Base-by-base conservation (phyloP, 2,329 filamentous ascomycete species). In the Fusarium nelsonii region DNA sequence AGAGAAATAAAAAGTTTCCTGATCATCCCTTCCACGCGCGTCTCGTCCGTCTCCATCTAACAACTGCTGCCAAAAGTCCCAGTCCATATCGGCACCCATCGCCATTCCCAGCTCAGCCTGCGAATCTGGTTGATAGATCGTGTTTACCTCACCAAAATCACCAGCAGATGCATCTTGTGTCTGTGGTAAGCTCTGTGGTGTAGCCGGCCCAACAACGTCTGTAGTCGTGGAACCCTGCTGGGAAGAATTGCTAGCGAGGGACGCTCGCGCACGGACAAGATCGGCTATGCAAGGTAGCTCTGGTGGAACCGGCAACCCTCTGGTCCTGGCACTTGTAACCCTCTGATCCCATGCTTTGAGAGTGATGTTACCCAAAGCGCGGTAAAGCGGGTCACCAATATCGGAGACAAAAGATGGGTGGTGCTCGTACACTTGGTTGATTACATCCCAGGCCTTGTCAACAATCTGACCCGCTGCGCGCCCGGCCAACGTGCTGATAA, bases 31-130 rank as follows among this genome's bases (percentile, higher is more conserved):
- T 2, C 16, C 51, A 4, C 32, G 40, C 9, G 26, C 16, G 6
- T 45, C 30, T 20, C 20, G 4, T 12, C 16, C 16, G 20, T 37
- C 45, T 8, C 23, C 40, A 30, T 54, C 40, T 11, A 54, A 9
- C 12, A 54, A 30, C 7, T 45, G 34, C 20, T 54, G 51, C 51
- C 51, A 54, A 37, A 54, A 54, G 8, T 54, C 51, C 51, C 51
- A 54, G 15, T 54, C 51, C 12, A 45, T 41, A 37, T 54, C 51
- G 9, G 37, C 5, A 1, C 30, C 40, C 23, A 40, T 36, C 4
- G 26, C 6, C 34, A 40, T 23, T 4, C n/a, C 26, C 3, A 28
- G 8, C 7, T 51, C 11, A 18, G 12, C 16, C 5, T 32, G 49
- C 20, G 26, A 39, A n/a, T 23, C 16, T 1, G 37, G n/a, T 2